Evolutionary conservation across 164 flowering plant genomes (phyloP).

Genomic region (Taxillus chinensis): DNA sequence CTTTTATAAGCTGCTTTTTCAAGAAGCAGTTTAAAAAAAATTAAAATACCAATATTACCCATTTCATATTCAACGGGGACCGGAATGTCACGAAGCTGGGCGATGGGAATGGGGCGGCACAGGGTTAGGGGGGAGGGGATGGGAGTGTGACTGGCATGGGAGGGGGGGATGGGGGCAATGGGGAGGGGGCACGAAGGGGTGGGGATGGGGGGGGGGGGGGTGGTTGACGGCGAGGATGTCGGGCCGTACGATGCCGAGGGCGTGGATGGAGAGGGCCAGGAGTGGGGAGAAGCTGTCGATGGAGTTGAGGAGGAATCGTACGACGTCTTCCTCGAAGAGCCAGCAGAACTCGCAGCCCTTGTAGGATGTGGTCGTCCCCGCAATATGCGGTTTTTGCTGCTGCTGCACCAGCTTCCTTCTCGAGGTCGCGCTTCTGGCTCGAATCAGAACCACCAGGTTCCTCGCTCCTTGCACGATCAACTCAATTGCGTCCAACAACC

Average conservation of each 20-base stretch:
- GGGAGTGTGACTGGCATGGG: too few species aligned
- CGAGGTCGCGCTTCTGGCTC: conserved; percentile 13
- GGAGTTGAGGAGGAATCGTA: conserved; percentile 61
- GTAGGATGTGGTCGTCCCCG: conserved; percentile 21
- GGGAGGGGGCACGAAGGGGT: too few species aligned
- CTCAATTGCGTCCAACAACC: conserved; percentile 56
- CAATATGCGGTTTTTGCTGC: conserved; percentile 12
- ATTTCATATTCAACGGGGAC: too few species aligned
- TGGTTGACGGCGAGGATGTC: conserved; percentile 36
- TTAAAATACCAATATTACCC: too few species aligned
- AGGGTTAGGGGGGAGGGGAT: too few species aligned
- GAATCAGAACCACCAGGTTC: conserved; percentile 52
- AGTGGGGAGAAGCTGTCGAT: conserved; percentile 71
- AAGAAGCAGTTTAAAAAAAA: too few species aligned
- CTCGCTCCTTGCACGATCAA: conserved; percentile 51
- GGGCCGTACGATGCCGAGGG: conserved; percentile 46
- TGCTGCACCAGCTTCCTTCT: conserved; percentile 25
- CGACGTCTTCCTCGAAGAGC: conserved; percentile 77
- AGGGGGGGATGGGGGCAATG: too few species aligned
- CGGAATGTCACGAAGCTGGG: too few species aligned
- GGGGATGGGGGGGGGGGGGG: conserved; percentile 33
- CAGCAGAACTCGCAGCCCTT: conserved; percentile 70
- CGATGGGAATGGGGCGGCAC: too few species aligned
- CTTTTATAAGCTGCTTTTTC: too few species aligned
- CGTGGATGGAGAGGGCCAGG: conserved; percentile 43